Evolutionary conservation across 1,139 yeast genomes (phyloP).

Genomic region (Hyphopichia buzzinii): DNA sequence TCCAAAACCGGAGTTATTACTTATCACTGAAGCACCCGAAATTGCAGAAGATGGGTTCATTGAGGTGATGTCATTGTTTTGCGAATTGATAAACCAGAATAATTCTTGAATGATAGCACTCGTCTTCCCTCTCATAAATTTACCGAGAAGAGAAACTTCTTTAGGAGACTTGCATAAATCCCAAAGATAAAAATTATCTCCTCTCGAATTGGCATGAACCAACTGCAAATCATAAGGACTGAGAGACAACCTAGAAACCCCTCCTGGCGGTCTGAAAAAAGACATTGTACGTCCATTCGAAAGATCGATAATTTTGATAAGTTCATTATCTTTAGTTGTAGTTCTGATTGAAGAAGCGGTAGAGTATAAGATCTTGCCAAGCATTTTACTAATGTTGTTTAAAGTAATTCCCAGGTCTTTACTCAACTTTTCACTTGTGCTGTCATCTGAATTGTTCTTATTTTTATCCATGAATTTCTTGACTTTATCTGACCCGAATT

Average conservation of each 20-base stretch:
- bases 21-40: conserved; percentile 13
- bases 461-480: conserved; percentile 32
- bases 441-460: conserved; percentile 11
- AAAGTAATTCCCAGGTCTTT: conserved; percentile 19
- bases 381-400: conserved; percentile 30
- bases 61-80: conserved; percentile 6
- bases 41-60: conserved; percentile 4
- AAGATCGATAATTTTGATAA: conserved; percentile 47
- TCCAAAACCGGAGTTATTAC: conserved; percentile 48
- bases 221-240: conserved; percentile 63
- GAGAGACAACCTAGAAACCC: conserved; percentile 57
- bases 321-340: conserved; percentile 31
- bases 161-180: conserved; percentile 54
- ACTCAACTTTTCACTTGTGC: conserved; percentile 11
- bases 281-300: conserved; percentile 43
- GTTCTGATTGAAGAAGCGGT: conserved; percentile 37
- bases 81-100: conserved; percentile 48
- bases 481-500: conserved; percentile 44
- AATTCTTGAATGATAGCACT: conserved; percentile 53
- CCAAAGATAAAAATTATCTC: conserved; percentile 66
- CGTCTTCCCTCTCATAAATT: conserved; percentile 63
- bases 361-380: conserved; percentile 33
- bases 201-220: conserved; percentile 56
- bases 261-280: conserved; percentile 60
- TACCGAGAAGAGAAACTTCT: conserved; percentile 56